A percentile compares a stretch with the other conserved stretches of the same genome.
These are phyloP conservation scores for Ophiocordyceps australis DNA, from an alignment of 2,329 filamentous ascomycete species.

Conservation along the genomic window DNA sequence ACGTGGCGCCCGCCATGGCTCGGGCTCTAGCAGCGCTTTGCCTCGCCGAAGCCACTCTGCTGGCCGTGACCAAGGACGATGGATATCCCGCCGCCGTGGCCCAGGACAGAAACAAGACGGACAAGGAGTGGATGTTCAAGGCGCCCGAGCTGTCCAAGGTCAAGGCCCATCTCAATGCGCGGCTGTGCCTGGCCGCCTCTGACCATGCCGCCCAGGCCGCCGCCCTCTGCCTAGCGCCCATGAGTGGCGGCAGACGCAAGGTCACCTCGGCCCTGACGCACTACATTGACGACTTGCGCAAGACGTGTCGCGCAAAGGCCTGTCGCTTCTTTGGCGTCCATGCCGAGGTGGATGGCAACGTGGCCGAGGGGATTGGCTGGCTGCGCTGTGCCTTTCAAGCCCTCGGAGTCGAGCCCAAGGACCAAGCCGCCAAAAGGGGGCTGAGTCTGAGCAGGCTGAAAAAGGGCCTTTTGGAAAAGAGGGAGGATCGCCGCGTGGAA, in stretches of 20 bases:
- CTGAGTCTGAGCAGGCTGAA: constrained; percentile 44
- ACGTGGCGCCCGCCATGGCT: constrained; percentile 32
- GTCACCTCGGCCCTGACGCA: constrained; percentile 48
- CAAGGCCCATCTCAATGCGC: constrained; percentile 70
- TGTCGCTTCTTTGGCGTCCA: constrained; percentile 86
- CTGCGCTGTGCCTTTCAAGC: constrained; percentile 59
- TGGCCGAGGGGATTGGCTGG: constrained; percentile 78
- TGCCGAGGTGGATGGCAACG: constrained; percentile 65
- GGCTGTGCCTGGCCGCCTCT: constrained; percentile 71
- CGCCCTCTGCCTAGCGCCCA: constrained; percentile 24
- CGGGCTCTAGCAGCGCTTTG: constrained; percentile 46
- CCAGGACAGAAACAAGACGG: constrained; percentile 63
- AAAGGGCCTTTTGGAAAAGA: constrained; percentile 57
- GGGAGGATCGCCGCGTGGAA: constrained; percentile 64
- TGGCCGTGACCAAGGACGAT: constrained; percentile 86
- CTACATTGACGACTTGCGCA: constrained; percentile 60
- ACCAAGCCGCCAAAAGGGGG: constrained; percentile 26
- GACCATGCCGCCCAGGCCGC: constrained; percentile 68
- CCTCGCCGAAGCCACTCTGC: constrained; percentile 72
- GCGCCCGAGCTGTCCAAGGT: constrained; percentile 78
- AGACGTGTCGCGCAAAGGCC: constrained; percentile 64
- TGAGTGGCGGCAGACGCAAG: constrained; percentile 20
- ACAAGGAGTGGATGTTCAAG: constrained; percentile 94
- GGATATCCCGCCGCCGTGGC: constrained; percentile 73
- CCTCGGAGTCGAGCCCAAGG: constrained; percentile 43